phyloP scores from a whole-genome alignment of 192 early-diverging fungal species.

The Gigaspora rosea region DNA sequence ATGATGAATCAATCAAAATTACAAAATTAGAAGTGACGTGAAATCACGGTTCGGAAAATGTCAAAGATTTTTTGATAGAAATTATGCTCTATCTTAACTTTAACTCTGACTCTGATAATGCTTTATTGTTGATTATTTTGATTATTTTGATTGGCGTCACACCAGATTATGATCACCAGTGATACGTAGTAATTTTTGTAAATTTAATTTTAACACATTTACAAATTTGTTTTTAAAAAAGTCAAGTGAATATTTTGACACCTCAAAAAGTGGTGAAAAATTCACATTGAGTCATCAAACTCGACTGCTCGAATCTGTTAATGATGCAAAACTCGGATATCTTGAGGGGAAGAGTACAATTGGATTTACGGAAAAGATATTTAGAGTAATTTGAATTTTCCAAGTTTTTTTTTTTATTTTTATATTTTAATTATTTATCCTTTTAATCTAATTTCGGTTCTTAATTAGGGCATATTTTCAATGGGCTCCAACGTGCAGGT shows the following conservation, averaged over 20 bases:
- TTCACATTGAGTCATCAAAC: not conserved
- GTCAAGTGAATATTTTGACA: slow-evolving; percentile 28
- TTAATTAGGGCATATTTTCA: slow-evolving; percentile 11
- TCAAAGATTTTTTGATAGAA: too few relatives aligned
- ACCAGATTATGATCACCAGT: too few relatives aligned
- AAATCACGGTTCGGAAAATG: too few relatives aligned
- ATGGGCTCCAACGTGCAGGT: not conserved
- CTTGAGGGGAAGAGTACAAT: slow-evolving; percentile 26
- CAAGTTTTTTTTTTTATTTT: not conserved
- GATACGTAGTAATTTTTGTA: too few relatives aligned
- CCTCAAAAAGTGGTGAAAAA: slow-evolving; percentile 5
- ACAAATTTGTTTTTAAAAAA: not conserved
- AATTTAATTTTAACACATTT: not conserved
- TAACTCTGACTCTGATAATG: too few relatives aligned
- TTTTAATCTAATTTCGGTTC: not conserved
- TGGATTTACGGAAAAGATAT: slow-evolving; percentile 16
- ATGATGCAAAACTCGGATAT: slow-evolving; percentile 9
- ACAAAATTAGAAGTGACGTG: too few relatives aligned
- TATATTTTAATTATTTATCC: not conserved
- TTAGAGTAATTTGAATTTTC: not conserved
- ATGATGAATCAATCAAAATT: too few relatives aligned
- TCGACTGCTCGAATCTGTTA: slow-evolving; percentile 20
- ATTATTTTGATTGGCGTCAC: too few relatives aligned
- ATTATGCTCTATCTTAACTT: too few relatives aligned
- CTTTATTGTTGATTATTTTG: too few relatives aligned